These are phyloP conservation scores for Lachancea cidri DNA, from an alignment of 805 yeast genomes.

Conservation along the genomic window DNA sequence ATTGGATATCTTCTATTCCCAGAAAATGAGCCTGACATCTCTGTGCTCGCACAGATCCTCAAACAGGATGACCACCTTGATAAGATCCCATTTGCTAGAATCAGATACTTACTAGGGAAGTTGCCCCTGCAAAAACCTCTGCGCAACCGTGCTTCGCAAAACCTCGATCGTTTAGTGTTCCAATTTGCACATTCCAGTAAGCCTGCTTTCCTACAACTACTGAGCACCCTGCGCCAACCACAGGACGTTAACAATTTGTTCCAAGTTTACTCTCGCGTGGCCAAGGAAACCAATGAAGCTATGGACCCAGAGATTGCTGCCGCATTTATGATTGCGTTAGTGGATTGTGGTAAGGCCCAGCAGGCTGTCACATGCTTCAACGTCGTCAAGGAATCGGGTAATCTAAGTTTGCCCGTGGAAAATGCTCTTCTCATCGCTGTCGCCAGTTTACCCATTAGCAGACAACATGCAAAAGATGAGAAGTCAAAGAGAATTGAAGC, in stretches of 20 bases:
- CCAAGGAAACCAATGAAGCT: slow-evolving; percentile 1
- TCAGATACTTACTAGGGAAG: slow-evolving; percentile 5
- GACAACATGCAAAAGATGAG: slow-evolving; percentile 9
- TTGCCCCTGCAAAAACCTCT: background rate
- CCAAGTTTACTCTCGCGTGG: background rate
- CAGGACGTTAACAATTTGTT: slow-evolving; percentile 5
- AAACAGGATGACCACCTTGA: slow-evolving; percentile 14
- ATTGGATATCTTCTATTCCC: slow-evolving; percentile 26
- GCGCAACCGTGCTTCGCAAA: slow-evolving; percentile 2
- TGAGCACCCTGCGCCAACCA: background rate
- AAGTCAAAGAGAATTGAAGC: slow-evolving; percentile 26
- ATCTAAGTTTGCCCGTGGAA: slow-evolving; percentile 8
- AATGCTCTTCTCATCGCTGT: slow-evolving; percentile 23
- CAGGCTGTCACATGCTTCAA: slow-evolving; percentile 15
- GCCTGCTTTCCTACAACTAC: slow-evolving; percentile 2
- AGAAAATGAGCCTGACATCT: slow-evolving; percentile 16
- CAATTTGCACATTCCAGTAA: slow-evolving; percentile 4
- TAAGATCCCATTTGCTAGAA: slow-evolving; percentile 6
- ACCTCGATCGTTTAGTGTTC: background rate
- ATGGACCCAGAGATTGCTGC: slow-evolving; percentile 15
- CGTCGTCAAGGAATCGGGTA: slow-evolving; percentile 1
- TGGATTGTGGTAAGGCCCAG: slow-evolving; percentile 15
- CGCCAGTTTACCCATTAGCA: slow-evolving; percentile 13
- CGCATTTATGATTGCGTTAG: slow-evolving; percentile 23
- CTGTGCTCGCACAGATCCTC: slow-evolving; percentile 21